phyloP scores from a whole-genome alignment of 345 rosid genomes.

The Arabis hirsuta region DNA sequence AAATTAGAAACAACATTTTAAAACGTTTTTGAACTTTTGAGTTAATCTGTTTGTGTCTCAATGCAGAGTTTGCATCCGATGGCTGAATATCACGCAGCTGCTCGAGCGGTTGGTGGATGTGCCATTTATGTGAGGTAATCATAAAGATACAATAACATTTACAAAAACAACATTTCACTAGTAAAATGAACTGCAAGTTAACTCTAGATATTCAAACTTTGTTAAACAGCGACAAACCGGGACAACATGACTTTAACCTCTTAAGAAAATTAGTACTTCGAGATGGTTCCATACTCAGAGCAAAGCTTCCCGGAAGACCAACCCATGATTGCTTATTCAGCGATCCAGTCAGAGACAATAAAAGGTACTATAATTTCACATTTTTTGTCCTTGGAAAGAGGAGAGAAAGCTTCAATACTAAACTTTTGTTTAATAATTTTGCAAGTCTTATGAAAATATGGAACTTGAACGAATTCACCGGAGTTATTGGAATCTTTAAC shows the following conservation, averaged over 20 bases:
- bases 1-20: neutral
- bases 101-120: conserved; percentile 67
- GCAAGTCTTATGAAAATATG: conserved; percentile 69
- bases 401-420: conserved; percentile 13
- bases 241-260: conserved; percentile 57
- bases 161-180: neutral
- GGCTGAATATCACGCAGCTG: conserved; percentile 64
- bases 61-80: conserved; percentile 58
- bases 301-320: conserved; percentile 67
- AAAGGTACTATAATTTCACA: conserved; percentile 47
- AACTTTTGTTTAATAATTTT: conserved; percentile 17
- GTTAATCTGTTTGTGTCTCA: conserved; percentile 10
- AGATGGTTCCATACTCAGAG: conserved; percentile 70
- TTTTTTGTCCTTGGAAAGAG: neutral
- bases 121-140: conserved; percentile 63
- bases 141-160: neutral
- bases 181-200: neutral
- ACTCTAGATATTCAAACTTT: conserved; percentile 5
- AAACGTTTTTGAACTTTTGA: neutral
- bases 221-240: conserved; percentile 53
- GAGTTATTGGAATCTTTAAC: conserved; percentile 65
- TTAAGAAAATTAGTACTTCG: conserved; percentile 64
- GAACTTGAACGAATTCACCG: conserved; percentile 68
- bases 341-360: conserved; percentile 70
- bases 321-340: conserved; percentile 66